Conservation (phyloP, 2,329 filamentous ascomycete genomes). For the Plenodomus biglobosus region DNA sequence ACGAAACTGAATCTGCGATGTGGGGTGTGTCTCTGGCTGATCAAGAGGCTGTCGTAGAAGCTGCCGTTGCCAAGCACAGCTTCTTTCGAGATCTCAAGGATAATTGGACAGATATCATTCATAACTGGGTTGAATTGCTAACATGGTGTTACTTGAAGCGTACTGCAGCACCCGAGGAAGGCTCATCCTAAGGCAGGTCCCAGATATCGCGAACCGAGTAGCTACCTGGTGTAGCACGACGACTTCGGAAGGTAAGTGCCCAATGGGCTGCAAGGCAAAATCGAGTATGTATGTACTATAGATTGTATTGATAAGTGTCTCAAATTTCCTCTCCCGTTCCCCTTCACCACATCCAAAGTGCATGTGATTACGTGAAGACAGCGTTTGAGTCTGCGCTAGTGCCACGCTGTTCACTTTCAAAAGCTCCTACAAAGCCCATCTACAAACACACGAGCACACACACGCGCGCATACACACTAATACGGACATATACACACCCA, state of each 20-base stretch:
- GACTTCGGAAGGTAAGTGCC: neutral
- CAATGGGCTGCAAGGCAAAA: neutral
- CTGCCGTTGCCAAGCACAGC: constrained; percentile 1
- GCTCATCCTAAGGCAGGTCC: neutral
- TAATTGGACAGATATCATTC: constrained; percentile 6
- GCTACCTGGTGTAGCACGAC: neutral
- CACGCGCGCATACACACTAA: no score
- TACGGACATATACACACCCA: no score
- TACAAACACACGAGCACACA: no score
- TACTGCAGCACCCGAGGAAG: constrained; percentile 1
- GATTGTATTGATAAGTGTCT: neutral
- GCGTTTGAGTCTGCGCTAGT: no score
- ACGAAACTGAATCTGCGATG: neutral
- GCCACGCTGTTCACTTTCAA: no score
- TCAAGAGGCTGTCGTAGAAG: neutral
- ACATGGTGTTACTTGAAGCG: constrained; percentile 14
- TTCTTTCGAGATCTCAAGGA: constrained; percentile 1
- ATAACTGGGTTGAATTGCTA: constrained; percentile 8
- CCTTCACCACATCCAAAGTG: no score
- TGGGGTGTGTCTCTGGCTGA: neutral
- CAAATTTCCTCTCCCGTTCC: no score
- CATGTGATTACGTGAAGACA: no score
- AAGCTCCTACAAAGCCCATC: no score
- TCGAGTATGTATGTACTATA: neutral
- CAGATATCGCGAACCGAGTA: neutral